A percentile compares a stretch with the other conserved stretches of the same genome.
Conservation (phyloP, 441 rosid species). For the Pelargonium citronellum region DNA sequence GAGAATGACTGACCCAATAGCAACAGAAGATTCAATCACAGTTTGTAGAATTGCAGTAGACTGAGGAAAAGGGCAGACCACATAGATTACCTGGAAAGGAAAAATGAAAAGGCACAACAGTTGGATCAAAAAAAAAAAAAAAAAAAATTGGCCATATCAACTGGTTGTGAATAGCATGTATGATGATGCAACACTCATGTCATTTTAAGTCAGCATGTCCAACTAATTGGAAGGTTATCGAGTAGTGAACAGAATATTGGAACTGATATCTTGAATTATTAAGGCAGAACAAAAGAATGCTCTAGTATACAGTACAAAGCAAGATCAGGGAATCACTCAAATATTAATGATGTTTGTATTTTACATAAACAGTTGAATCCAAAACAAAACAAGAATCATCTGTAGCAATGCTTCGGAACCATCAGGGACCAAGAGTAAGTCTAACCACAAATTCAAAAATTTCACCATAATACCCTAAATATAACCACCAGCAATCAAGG, state of each 20-base stretch:
- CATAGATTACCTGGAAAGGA: conserved; percentile 74
- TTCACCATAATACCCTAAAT: background rate
- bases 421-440: conserved; percentile 1
- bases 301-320: background rate
- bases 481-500: background rate
- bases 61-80: conserved; percentile 99
- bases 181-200: background rate
- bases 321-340: background rate
- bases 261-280: background rate
- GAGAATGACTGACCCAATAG: conserved; percentile 69
- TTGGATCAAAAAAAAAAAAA: conserved; percentile 15
- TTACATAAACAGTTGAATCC: background rate
- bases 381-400: background rate
- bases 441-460: background rate
- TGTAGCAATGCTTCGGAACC: background rate
- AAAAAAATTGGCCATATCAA: conserved; percentile 7
- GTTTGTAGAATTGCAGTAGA: conserved; percentile 87
- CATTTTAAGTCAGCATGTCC: conserved; percentile 1
- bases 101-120: background rate
- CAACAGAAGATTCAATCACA: conserved; percentile 75
- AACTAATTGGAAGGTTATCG: background rate
- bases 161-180: conserved; percentile 13
- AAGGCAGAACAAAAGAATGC: background rate
- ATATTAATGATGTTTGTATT: background rate
- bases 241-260: background rate